A percentile compares a stretch with the other conserved stretches of the same genome.
Evolutionary conservation across 495 filamentous ascomycete genomes (phyloP).

Genomic region (Apiosordaria backusii): DNA sequence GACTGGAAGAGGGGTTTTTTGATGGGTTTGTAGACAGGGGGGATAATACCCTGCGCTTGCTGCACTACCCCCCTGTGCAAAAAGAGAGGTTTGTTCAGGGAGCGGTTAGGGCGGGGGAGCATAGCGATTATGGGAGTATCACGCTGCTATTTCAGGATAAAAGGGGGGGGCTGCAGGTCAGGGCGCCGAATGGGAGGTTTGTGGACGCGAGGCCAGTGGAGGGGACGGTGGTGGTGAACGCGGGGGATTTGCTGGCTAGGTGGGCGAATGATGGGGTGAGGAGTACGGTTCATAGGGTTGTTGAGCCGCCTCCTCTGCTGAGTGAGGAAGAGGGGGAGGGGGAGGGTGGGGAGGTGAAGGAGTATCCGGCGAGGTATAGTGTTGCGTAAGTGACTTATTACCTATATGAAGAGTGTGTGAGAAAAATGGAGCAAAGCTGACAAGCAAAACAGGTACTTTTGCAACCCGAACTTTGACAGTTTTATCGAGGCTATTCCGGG

Average conservation of each 20-base stretch:
- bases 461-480: slow-evolving; percentile 79
- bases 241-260: slow-evolving; percentile 79
- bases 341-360: slow-evolving; percentile 34
- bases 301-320: slow-evolving; percentile 62
- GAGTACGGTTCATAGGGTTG: slow-evolving; percentile 84
- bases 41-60: slow-evolving; percentile 82
- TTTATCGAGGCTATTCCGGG: slow-evolving; percentile 84
- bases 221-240: slow-evolving; percentile 85
- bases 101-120: slow-evolving; percentile 79
- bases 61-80: slow-evolving; percentile 78
- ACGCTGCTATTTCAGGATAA: slow-evolving; percentile 88
- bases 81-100: slow-evolving; percentile 64
- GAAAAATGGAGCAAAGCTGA: slow-evolving; percentile 12
- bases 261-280: slow-evolving; percentile 92
- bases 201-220: slow-evolving; percentile 80
- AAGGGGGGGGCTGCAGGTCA: slow-evolving; percentile 79
- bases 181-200: slow-evolving; percentile 70
- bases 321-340: slow-evolving; percentile 12
- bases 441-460: slow-evolving; percentile 62
- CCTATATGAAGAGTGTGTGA: background rate
- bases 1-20: slow-evolving; percentile 69
- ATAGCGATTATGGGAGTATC: slow-evolving; percentile 85
- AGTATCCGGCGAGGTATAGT: slow-evolving; percentile 63
- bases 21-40: slow-evolving; percentile 67
- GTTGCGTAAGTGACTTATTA: slow-evolving; percentile 53